Evolutionary conservation across 179 eudicot species (phyloP), one percentile per base, ranked within the genome.

Genomic region (Gypsophila paniculata): DNA sequence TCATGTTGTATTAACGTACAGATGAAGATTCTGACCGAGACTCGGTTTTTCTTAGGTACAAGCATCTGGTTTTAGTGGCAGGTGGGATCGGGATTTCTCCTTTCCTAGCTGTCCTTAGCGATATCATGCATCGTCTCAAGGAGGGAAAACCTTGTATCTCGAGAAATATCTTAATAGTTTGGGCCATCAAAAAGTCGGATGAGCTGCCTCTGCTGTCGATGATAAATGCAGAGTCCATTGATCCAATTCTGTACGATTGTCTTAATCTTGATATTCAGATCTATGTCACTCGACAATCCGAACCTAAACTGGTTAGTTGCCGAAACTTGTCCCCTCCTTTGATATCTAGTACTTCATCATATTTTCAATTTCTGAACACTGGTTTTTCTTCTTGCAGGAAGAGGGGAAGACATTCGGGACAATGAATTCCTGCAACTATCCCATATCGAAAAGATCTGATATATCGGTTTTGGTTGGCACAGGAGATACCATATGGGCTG

Each of bases 31-130:
- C 59, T 68, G 23, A 52, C 46, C 32, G 29, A 23, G 46, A 36
- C 60, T 65, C 46, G 10, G 12, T 49, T 12, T 66, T 72, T 18
- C 48, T 22, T 68, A 93, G 97, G 88, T 93, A 93, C 71, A 87
- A 88, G 77, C 79, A 89, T 77, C 85, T 94, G 38, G 79, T 94
- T 71, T 78, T 94, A 75, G 94, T 94, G 19, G 99, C 99, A 0
- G 97, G 99, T 21, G 99, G 97, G 34, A 91, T 94, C 71, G 99
- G 99, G 48, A 89, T 94, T 61, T 88, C 99, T 29, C 99, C 99
- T 8, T 91, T 88, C 71, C 72, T 94, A 58, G 97, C 97, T 70
- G 84, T 91, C 61, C 78, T 94, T 61, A 91, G 87, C 52, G 99
- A 94, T 72, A 77, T 94, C 75, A 83, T 94, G 25, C 90, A 87